Conservation (phyloP, 331 rosid genomes). For the Cydonia oblonga region DNA sequence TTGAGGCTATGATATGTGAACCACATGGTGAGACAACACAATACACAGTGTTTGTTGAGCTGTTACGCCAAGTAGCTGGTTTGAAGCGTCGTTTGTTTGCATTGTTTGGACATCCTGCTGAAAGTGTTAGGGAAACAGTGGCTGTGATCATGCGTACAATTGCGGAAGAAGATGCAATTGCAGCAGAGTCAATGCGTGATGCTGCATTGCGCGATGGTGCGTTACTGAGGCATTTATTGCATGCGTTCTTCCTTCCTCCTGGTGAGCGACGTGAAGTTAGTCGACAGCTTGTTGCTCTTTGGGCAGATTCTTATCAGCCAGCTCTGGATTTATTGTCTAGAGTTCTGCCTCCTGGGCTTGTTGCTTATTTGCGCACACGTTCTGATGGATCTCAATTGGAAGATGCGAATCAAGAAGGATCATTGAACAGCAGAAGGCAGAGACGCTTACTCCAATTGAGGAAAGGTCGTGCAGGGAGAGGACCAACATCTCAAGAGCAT, state of each 20-base stretch:
- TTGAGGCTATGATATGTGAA: constrained; percentile 97
- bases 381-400: constrained; percentile 56
- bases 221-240: constrained; percentile 77
- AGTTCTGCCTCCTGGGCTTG: constrained; percentile 97
- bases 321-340: constrained; percentile 84
- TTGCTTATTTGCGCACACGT: constrained; percentile 93
- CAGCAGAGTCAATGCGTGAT: constrained; percentile 99
- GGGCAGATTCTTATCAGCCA: constrained; percentile 99
- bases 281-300: constrained; percentile 95
- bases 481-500: constrained; percentile 61
- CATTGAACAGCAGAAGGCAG: constrained; percentile 61
- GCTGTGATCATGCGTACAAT: constrained; percentile 97
- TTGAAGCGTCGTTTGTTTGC: constrained; percentile 96
- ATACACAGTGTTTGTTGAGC: constrained; percentile 82
- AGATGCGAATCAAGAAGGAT: constrained; percentile 63
- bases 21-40: constrained; percentile 98
- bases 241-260: constrained; percentile 81
- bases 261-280: constrained; percentile 96
- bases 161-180: constrained; percentile 99
- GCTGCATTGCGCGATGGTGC: constrained; percentile 99
- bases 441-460: constrained; percentile 77
- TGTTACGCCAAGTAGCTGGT: constrained; percentile 97
- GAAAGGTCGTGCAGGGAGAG: constrained; percentile 78
- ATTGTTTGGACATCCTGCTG: constrained; percentile 97
- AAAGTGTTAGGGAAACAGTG: constrained; percentile 91